A percentile compares a stretch with the other conserved stretches of the same genome.
These are phyloP conservation scores for Saccharomycopsis sp. DNA, from an alignment of 805 yeast species.

Conservation along the genomic window DNA sequence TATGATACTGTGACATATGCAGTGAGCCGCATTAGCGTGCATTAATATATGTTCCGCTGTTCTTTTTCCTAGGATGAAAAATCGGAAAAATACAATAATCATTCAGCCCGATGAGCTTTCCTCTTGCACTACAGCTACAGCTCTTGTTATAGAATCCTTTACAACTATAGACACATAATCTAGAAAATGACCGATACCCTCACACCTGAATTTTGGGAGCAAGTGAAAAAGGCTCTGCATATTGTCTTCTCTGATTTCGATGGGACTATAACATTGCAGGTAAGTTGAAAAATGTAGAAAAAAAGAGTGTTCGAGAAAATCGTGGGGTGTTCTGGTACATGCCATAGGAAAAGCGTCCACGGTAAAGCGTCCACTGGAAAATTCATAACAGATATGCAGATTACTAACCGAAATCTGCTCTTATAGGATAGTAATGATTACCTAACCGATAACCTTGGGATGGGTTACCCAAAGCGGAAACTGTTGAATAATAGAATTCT, in stretches of 20 bases:
- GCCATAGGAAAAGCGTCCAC: no score
- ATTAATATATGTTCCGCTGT: not conserved
- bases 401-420: not conserved
- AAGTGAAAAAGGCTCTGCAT: slow-evolving; percentile 15
- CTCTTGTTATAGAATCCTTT: no score
- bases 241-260: slow-evolving; percentile 97
- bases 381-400: not conserved
- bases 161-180: not conserved
- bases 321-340: no score
- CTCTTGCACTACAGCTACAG: not conserved
- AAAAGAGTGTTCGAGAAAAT: not conserved
- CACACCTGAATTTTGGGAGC: slow-evolving; percentile 1
- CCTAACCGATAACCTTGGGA: slow-evolving; percentile 83
- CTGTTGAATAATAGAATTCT: slow-evolving; percentile 68
- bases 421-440: slow-evolving; percentile 77
- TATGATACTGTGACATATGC: not conserved
- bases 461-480: slow-evolving; percentile 64
- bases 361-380: no score
- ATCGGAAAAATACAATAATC: not conserved
- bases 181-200: not conserved
- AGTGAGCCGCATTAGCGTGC: not conserved
- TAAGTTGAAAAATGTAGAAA: slow-evolving; percentile 16
- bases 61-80: not conserved
- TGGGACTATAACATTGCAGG: slow-evolving; percentile 90
- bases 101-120: no score